Evolutionary conservation across 495 filamentous ascomycete genomes (phyloP).

Genomic region (Hypoxylon lenormandii): DNA sequence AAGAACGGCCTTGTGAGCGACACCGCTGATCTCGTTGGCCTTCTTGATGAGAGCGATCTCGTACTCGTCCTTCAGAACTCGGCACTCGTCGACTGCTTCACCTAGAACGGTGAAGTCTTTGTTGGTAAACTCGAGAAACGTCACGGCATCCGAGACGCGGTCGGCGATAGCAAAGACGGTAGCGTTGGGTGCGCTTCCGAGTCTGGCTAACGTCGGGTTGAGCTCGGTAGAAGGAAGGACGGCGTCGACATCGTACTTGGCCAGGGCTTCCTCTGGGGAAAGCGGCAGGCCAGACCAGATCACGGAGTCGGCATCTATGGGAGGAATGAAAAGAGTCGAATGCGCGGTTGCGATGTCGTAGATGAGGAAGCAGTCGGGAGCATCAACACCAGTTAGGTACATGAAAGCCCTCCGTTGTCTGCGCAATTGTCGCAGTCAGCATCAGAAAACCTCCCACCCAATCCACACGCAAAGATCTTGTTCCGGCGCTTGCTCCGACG

Average conservation of each 20-base stretch:
- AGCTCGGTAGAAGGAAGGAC: slow-evolving; percentile 77
- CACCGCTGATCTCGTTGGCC: slow-evolving; percentile 83
- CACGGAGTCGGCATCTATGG: slow-evolving; percentile 86
- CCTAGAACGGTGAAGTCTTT: slow-evolving; percentile 74
- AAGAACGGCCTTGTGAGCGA: slow-evolving; percentile 78
- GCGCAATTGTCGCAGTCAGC: slow-evolving; percentile 35
- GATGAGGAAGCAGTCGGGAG: slow-evolving; percentile 82
- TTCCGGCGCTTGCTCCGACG: too few relatives aligned
- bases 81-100: slow-evolving; percentile 78
- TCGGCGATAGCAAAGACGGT: slow-evolving; percentile 76
- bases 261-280: slow-evolving; percentile 75
- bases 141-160: slow-evolving; percentile 74
- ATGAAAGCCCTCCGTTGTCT: slow-evolving; percentile 93
- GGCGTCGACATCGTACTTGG: slow-evolving; percentile 84
- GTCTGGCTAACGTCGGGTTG: slow-evolving; percentile 69
- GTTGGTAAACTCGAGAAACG: slow-evolving; percentile 71
- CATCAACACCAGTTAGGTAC: slow-evolving; percentile 88
- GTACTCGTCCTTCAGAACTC: slow-evolving; percentile 84
- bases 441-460: not conserved
- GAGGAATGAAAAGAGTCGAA: slow-evolving; percentile 91
- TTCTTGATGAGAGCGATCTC: slow-evolving; percentile 85
- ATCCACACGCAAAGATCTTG: too few relatives aligned
- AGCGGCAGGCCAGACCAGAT: slow-evolving; percentile 95
- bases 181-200: slow-evolving; percentile 60
- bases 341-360: slow-evolving; percentile 79